These are phyloP conservation scores for Rostrohypoxylon terebratum DNA, from an alignment of 495 filamentous ascomycete genomes.

Conservation along the genomic window DNA sequence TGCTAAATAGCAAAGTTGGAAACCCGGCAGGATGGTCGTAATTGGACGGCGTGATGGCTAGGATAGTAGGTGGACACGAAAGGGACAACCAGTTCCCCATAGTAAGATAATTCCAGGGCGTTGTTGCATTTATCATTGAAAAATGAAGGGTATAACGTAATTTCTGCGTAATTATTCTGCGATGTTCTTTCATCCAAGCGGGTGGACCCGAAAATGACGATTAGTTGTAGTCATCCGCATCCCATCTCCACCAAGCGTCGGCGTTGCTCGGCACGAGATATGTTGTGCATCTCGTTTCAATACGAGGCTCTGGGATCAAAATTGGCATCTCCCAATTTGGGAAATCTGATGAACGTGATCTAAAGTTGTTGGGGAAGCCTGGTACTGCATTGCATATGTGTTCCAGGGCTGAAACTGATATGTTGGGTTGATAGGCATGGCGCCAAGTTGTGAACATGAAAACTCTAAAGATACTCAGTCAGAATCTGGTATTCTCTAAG, in stretches of 20 bases:
- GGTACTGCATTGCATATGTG: constrained; percentile 47
- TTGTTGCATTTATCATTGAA: not conserved
- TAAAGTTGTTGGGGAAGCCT: constrained; percentile 26
- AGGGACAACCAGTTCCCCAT: not conserved
- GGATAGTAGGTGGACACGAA: not conserved
- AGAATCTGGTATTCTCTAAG: constrained; percentile 23
- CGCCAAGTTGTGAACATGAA: constrained; percentile 43
- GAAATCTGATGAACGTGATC: constrained; percentile 21
- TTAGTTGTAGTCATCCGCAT: constrained; percentile 8
- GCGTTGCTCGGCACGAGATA: constrained; percentile 25
- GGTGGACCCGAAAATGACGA: constrained; percentile 20
- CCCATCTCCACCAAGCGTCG: constrained; percentile 8
- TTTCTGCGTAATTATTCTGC: not conserved
- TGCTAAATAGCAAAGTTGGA: not conserved
- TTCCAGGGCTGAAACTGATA: constrained; percentile 48
- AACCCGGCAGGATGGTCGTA: constrained; percentile 6
- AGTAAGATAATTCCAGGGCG: not conserved
- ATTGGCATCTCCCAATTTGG: constrained; percentile 34
- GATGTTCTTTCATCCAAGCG: not conserved
- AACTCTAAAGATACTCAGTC: constrained; percentile 42
- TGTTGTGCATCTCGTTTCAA: constrained; percentile 17
- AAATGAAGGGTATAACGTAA: not conserved
- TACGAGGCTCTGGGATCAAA: constrained; percentile 16
- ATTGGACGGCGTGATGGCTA: constrained; percentile 13
- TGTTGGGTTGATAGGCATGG: constrained; percentile 41